phyloP scores from a whole-genome alignment of 331 rosid genomes.

The Cydonia oblonga region DNA sequence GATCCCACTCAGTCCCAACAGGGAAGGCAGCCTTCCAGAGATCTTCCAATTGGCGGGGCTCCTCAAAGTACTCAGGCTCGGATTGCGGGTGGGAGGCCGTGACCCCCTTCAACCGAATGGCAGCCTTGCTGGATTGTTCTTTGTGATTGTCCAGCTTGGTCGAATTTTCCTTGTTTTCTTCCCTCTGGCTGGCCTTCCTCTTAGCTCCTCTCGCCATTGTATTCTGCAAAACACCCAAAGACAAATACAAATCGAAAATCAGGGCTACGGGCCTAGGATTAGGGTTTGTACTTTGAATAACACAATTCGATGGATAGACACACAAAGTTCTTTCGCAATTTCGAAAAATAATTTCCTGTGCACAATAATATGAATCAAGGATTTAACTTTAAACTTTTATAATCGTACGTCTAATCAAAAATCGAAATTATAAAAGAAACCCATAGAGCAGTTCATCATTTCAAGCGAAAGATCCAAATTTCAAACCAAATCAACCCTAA shows the following conservation, averaged over 20 bases:
- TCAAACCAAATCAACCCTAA: background rate
- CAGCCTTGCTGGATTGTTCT: background rate
- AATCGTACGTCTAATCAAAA: background rate
- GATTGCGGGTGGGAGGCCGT: slow-evolving; percentile 40
- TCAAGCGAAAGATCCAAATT: background rate
- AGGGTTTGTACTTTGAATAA: no score
- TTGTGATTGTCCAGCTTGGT: background rate
- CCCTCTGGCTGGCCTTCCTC: slow-evolving; percentile 42
- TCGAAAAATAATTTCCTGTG: background rate
- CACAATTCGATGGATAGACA: no score
- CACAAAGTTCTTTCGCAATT: background rate
- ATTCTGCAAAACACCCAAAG: background rate
- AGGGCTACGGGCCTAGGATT: background rate
- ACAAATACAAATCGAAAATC: background rate
- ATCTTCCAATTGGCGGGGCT: slow-evolving; percentile 85
- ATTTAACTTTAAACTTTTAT: background rate
- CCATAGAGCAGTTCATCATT: background rate
- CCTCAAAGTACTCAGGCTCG: slow-evolving; percentile 77
- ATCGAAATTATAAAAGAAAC: background rate
- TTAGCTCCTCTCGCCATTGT: slow-evolving; percentile 61
- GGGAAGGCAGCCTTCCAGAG: slow-evolving; percentile 75
- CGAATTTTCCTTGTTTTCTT: slow-evolving; percentile 11
- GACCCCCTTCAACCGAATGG: slow-evolving; percentile 44
- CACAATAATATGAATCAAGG: background rate
- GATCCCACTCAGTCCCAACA: slow-evolving; percentile 98